Conservation (phyloP, 164 flowering plant genomes). For the Buxus sempervirens region DNA sequence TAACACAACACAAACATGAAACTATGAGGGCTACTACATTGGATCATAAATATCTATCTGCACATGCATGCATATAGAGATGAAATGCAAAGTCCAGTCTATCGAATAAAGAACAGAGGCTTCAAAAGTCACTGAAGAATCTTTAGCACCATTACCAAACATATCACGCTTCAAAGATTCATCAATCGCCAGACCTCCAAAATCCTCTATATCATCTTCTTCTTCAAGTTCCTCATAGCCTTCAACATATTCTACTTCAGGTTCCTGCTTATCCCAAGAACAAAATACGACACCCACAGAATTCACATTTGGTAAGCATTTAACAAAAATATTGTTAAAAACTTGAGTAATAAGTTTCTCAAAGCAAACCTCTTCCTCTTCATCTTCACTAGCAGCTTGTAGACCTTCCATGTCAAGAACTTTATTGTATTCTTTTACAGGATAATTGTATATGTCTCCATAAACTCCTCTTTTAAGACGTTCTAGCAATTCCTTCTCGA, state of each 20-base stretch:
- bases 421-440: constrained; percentile 36
- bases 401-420: constrained; percentile 44
- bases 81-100: too few species aligned
- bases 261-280: constrained; percentile 41
- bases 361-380: constrained; percentile 46
- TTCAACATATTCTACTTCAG: constrained; percentile 73
- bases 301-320: not conserved
- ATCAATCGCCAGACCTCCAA: constrained; percentile 40
- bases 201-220: constrained; percentile 95
- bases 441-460: constrained; percentile 70
- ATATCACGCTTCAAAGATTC: constrained; percentile 29
- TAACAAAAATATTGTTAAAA: not conserved
- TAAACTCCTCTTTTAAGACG: constrained; percentile 73
- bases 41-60: not conserved
- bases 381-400: constrained; percentile 31
- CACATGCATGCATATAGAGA: not conserved
- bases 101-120: too few species aligned
- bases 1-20: too few species aligned
- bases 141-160: constrained; percentile 19
- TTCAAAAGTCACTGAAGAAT: not conserved
- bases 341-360: not conserved
- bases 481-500: constrained; percentile 80
- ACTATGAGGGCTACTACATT: too few species aligned
- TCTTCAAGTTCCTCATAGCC: constrained; percentile 81
- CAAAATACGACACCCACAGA: not conserved